phyloP scores from a whole-genome alignment of 139 green algal genomes.

The Nannochloris sp. region DNA sequence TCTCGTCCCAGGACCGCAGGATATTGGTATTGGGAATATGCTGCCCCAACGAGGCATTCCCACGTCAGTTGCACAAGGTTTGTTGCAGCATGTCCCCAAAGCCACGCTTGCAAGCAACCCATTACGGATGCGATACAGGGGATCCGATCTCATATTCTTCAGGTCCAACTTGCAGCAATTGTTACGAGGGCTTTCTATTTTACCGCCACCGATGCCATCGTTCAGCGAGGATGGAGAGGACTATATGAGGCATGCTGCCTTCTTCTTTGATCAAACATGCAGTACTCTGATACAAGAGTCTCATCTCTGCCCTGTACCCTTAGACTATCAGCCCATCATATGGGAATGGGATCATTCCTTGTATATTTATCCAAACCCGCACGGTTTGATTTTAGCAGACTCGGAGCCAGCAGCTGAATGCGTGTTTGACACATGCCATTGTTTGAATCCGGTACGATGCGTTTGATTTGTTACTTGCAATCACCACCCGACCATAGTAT shows the following conservation, averaged over 20 bases:
- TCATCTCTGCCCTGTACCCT: conserved; percentile 80
- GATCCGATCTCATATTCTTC: conserved; percentile 61
- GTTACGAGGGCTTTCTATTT: conserved; percentile 50
- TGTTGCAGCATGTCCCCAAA: conserved; percentile 44
- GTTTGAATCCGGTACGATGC: conserved; percentile 51
- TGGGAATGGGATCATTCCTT: conserved; percentile 72
- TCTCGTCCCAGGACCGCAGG: conserved; percentile 73
- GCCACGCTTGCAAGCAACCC: conserved; percentile 72
- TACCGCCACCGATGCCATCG: conserved; percentile 22
- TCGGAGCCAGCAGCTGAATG: conserved; percentile 28
- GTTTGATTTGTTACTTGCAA: conserved; percentile 13
- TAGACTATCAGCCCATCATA: conserved; percentile 55
- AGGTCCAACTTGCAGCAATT: conserved; percentile 50
- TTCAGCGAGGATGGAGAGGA: conserved; percentile 7
- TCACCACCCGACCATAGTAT: background rate
- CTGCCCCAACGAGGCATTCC: conserved; percentile 68
- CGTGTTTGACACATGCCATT: conserved; percentile 47
- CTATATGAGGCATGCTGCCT: background rate
- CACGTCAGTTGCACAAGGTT: conserved; percentile 32
- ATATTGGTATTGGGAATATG: conserved; percentile 47
- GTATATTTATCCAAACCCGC: conserved; percentile 73
- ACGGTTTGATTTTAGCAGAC: conserved; percentile 73
- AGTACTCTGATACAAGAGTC: conserved; percentile 83
- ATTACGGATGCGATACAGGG: conserved; percentile 48
- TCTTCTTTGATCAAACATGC: conserved; percentile 47